Conservation (phyloP, 306 rosid species). For the Urtica urens region DNA sequence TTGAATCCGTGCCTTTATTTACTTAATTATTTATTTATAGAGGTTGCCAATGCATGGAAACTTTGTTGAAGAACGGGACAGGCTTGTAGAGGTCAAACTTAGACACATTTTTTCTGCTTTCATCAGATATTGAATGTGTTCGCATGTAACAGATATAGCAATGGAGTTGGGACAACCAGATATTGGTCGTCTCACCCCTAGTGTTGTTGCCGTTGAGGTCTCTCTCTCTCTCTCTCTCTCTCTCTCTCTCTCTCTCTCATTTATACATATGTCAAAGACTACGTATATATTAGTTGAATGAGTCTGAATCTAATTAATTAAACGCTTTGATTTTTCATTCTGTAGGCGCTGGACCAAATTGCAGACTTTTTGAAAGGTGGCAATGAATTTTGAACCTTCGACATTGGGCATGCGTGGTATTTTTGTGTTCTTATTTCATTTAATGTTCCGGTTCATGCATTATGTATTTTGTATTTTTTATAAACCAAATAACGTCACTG, state of each 20-base stretch:
- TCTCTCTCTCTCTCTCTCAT: not conserved
- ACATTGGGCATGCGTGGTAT: too few relatives aligned
- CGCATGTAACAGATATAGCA: slow-evolving; percentile 52
- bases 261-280: not conserved
- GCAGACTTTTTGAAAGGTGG: slow-evolving; percentile 31
- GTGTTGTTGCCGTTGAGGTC: slow-evolving; percentile 77
- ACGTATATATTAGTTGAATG: slow-evolving; percentile 3
- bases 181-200: slow-evolving; percentile 60
- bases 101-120: not conserved
- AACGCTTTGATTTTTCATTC: slow-evolving; percentile 6
- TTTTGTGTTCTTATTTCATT: too few relatives aligned
- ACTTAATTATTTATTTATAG: not conserved
- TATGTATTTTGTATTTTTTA: too few relatives aligned
- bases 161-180: slow-evolving; percentile 46
- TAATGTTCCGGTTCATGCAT: too few relatives aligned
- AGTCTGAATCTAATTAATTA: slow-evolving; percentile 2
- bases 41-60: not conserved
- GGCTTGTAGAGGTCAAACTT: not conserved
- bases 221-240: not conserved
- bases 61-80: not conserved
- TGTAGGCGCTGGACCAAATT: slow-evolving; percentile 79
- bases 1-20: not conserved
- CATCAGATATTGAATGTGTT: not conserved
- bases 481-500: too few relatives aligned
- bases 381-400: slow-evolving; percentile 26